phyloP scores from a whole-genome alignment of 2,329 filamentous ascomycete genomes.

The Penicillium occitanis region DNA sequence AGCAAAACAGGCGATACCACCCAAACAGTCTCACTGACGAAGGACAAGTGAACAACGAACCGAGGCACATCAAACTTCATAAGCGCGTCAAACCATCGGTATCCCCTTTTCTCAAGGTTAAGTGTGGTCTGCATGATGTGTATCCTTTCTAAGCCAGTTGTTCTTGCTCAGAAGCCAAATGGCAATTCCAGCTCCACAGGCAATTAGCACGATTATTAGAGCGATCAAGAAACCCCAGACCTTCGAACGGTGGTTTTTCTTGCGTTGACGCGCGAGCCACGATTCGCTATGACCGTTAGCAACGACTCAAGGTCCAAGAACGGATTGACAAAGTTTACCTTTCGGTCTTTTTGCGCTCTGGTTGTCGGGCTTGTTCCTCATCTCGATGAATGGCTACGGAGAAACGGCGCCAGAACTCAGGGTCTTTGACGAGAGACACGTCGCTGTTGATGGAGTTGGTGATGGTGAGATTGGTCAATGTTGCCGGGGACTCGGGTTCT shows the following conservation, averaged over 20 bases:
- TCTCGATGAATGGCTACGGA: constrained; percentile 58
- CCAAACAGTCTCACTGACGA: not conserved
- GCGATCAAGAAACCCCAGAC: constrained; percentile 43
- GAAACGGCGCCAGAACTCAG: constrained; percentile 62
- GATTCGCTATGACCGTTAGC: constrained; percentile 42
- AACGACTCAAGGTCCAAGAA: not conserved
- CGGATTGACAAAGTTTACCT: constrained; percentile 17
- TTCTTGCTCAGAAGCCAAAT: constrained; percentile 46
- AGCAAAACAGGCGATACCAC: not conserved
- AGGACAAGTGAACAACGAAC: not conserved
- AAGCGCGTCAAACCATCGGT: not conserved
- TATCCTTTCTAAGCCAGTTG: constrained; percentile 31
- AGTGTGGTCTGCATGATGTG: not conserved
- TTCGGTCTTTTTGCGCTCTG: constrained; percentile 23
- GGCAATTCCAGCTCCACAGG: constrained; percentile 47
- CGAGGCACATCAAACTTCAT: not conserved
- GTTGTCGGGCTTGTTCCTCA: constrained; percentile 42
- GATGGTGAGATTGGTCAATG: constrained; percentile 19
- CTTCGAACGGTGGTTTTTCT: constrained; percentile 51
- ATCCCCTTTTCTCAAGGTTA: not conserved
- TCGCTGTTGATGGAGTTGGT: constrained; percentile 20
- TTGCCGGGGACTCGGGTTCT: constrained; percentile 19
- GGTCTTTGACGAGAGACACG: constrained; percentile 48
- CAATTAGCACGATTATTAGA: constrained; percentile 35
- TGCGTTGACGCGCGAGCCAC: constrained; percentile 55